These are phyloP conservation scores for Triticum monococcum DNA, from an alignment of 176 grass and related monocot species.

Conservation along the genomic window DNA sequence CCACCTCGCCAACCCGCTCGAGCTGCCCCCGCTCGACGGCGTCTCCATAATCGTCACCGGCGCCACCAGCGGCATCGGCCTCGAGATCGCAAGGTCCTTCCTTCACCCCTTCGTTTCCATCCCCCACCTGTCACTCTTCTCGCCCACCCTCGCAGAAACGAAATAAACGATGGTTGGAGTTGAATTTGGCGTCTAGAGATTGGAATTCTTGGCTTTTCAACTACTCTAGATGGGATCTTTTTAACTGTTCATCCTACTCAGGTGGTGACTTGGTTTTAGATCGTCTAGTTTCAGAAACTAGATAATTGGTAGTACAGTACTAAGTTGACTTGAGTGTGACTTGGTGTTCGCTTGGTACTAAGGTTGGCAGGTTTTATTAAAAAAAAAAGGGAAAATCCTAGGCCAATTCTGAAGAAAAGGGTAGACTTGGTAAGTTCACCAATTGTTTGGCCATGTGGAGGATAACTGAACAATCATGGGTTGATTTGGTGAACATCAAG, in stretches of 20 bases:
- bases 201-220: background rate
- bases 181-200: background rate
- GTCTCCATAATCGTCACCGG: conserved; percentile 76
- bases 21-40: conserved; percentile 72
- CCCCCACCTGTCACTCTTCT: background rate
- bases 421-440: background rate
- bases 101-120: background rate
- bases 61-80: conserved; percentile 90
- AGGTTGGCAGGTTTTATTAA: background rate
- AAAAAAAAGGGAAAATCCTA: background rate
- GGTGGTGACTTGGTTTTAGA: background rate
- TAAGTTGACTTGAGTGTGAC: background rate
- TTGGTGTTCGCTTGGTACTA: background rate
- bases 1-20: conserved; percentile 85
- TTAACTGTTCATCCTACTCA: background rate
- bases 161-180: background rate
- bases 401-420: background rate
- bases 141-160: background rate
- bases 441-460: background rate
- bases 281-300: background rate
- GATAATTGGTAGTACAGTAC: too few species aligned
- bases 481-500: background rate
- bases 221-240: background rate
- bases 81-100: conserved; percentile 86
- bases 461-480: background rate